These are phyloP conservation scores for Colletotrichum filicis DNA, from an alignment of 2,329 filamentous ascomycete species.

Conservation along the genomic window DNA sequence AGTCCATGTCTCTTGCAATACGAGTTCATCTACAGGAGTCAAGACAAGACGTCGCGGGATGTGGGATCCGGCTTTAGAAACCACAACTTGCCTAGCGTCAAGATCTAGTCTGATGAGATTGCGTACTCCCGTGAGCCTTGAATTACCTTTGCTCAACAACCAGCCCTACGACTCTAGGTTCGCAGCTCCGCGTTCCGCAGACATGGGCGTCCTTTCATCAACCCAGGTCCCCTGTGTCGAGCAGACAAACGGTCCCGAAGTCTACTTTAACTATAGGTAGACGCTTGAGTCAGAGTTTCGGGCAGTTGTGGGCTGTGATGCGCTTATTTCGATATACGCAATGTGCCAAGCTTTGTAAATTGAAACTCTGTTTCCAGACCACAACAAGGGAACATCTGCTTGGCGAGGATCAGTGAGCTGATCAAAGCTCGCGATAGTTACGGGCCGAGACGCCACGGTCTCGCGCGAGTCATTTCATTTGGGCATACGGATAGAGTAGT, in stretches of 20 bases:
- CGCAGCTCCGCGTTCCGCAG: neutral
- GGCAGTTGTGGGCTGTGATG: neutral
- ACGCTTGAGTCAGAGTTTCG: constrained; percentile 4
- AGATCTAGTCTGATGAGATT: neutral
- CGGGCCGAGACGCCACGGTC: neutral
- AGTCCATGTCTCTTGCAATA: neutral
- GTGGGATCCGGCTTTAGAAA: neutral
- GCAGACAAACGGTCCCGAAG: neutral
- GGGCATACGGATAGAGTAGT: neutral
- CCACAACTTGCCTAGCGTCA: neutral
- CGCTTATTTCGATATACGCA: constrained; percentile 15
- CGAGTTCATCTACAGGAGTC: neutral
- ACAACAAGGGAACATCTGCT: constrained; percentile 4
- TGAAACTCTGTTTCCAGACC: constrained; percentile 1
- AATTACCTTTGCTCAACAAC: neutral
- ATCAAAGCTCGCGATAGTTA: constrained; percentile 9
- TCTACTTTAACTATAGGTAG: neutral
- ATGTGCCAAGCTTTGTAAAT: constrained; percentile 17
- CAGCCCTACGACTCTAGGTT: constrained; percentile 15
- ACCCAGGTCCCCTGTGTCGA: neutral
- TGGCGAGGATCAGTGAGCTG: constrained; percentile 18
- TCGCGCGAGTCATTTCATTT: neutral
- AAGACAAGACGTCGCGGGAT: neutral
- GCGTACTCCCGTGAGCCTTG: neutral
- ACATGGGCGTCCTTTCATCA: neutral